Conservation (phyloP, 2,329 filamentous ascomycete species). For the Nothopassalora personata region DNA sequence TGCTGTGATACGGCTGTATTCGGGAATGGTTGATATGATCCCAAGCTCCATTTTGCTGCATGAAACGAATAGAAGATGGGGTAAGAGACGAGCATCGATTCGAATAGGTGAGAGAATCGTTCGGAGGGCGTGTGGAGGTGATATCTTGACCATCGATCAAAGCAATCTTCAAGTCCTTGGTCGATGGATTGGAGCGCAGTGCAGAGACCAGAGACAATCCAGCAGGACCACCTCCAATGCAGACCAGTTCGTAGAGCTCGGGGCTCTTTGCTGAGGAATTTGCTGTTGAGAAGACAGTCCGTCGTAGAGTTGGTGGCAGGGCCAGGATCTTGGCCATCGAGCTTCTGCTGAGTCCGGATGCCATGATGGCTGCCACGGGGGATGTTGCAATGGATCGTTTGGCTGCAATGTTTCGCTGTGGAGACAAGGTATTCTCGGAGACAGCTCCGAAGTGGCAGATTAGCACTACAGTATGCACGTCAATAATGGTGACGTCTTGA, state of each 20-base stretch:
- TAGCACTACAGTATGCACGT: no score
- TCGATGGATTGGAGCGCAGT: slow-evolving; percentile 35
- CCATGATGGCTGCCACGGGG: slow-evolving; percentile 8
- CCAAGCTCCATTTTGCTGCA: slow-evolving; percentile 80
- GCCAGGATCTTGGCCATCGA: slow-evolving; percentile 20
- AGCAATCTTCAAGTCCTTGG: slow-evolving; percentile 73
- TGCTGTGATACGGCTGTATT: slow-evolving; percentile 84
- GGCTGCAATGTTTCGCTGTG: not conserved
- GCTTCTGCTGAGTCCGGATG: slow-evolving; percentile 3
- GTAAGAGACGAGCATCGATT: slow-evolving; percentile 96
- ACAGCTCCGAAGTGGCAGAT: not conserved
- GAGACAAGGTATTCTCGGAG: not conserved
- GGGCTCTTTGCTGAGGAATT: slow-evolving; percentile 33
- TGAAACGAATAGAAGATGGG: slow-evolving; percentile 75
- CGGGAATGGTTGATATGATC: slow-evolving; percentile 64
- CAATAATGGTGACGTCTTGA: not conserved
- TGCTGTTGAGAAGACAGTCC: slow-evolving; percentile 23
- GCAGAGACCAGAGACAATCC: slow-evolving; percentile 27
- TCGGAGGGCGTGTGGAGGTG: slow-evolving; percentile 60
- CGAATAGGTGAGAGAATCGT: slow-evolving; percentile 68
- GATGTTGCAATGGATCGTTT: not conserved
- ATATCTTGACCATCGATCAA: slow-evolving; percentile 89
- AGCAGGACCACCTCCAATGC: slow-evolving; percentile 23
- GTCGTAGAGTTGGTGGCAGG: slow-evolving; percentile 26
- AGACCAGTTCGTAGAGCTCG: slow-evolving; percentile 59